Conservation (phyloP, 495 filamentous ascomycete genomes). For the Penicillium bovifimosum region DNA sequence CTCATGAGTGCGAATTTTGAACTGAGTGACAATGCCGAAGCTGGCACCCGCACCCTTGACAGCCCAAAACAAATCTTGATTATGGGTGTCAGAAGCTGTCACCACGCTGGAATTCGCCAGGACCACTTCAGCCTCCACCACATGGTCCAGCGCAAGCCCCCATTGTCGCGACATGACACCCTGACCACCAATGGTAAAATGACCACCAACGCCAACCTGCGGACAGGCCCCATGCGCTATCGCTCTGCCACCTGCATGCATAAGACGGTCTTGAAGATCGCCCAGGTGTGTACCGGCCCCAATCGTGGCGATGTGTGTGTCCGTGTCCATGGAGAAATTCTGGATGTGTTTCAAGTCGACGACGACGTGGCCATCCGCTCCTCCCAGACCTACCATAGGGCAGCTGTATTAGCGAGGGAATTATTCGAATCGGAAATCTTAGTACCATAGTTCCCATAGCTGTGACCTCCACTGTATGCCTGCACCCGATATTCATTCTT, state of each 20-base stretch:
- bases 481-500: conserved; percentile 54
- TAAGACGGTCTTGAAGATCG: conserved; percentile 54
- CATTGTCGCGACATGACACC: conserved; percentile 58
- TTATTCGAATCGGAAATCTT: neutral
- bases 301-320: conserved; percentile 54
- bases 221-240: conserved; percentile 64
- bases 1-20: conserved; percentile 39
- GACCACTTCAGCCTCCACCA: conserved; percentile 57
- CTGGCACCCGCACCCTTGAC: conserved; percentile 42
- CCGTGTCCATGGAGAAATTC: conserved; percentile 47
- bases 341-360: conserved; percentile 44
- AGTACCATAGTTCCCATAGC: conserved; percentile 53
- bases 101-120: conserved; percentile 52
- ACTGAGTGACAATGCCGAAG: conserved; percentile 46
- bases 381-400: conserved; percentile 42
- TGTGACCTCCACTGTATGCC: conserved; percentile 67
- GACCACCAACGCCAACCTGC: conserved; percentile 66
- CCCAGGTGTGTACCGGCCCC: conserved; percentile 60
- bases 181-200: conserved; percentile 66
- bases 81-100: conserved; percentile 28
- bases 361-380: conserved; percentile 36
- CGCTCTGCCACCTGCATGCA: conserved; percentile 55
- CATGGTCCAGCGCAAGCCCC: conserved; percentile 60
- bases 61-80: conserved; percentile 51
- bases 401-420: conserved; percentile 38